These are phyloP conservation scores for Vicia sativa DNA, from an alignment of 306 rosid species.

Conservation along the genomic window DNA sequence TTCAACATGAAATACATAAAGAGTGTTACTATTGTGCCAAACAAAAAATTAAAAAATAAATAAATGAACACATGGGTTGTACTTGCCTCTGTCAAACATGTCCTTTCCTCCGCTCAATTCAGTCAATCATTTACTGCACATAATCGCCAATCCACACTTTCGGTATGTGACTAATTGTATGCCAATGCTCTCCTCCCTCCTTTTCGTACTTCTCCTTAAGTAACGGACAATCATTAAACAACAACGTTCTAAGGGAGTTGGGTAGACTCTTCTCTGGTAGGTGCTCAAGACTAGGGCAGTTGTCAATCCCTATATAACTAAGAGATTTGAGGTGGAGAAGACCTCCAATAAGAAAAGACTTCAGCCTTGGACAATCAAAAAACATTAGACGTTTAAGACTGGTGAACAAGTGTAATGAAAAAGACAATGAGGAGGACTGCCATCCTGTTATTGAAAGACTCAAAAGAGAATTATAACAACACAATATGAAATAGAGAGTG, in stretches of 20 bases:
- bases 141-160: no score
- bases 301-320: fast-evolving
- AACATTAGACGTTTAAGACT: neutral
- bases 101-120: no score
- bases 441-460: neutral
- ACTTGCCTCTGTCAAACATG: no score
- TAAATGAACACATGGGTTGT: no score
- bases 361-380: neutral
- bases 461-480: neutral
- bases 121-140: no score
- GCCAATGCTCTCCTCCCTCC: no score
- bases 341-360: neutral
- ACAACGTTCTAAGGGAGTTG: neutral
- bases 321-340: constrained; percentile 20
- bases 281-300: constrained; percentile 26
- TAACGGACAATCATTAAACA: fast-evolving
- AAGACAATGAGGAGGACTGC: neutral
- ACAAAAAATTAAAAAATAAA: no score
- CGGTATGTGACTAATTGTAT: no score
- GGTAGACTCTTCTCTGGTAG: constrained; percentile 32
- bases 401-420: neutral
- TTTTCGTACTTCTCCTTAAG: neutral
- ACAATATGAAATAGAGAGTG: neutral
- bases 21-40: no score
- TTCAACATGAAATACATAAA: no score